Base-by-base conservation (phyloP, 2,329 filamentous ascomycete genomes). In the Sclerotinia minor region DNA sequence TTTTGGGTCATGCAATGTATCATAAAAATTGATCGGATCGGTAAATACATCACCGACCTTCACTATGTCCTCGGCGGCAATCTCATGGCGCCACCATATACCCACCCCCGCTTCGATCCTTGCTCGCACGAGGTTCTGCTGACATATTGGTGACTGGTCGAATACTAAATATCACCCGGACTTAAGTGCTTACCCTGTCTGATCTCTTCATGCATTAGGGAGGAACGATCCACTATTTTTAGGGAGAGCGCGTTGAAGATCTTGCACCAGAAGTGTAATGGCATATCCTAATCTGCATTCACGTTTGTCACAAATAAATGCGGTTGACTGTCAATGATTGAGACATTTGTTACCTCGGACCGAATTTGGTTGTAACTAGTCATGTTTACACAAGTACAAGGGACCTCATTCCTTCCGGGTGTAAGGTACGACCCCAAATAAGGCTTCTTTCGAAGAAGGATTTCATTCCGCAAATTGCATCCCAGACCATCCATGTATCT, bases 261-360 rank as follows among this genome's bases (percentile, higher is more conserved):
- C 45, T 47, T 17, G 8, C 7, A 38, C 5, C 9, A 13, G 44
- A 61, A 49, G 29, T 6, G 38, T 15, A 24, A 65, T 35, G n/a
- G 41, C 32, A 47, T 26, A 21, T 65, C 26, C 15, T 58, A 29
- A 50, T 26, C 21, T 38, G 35, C 38, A 44, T 45, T 38, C 41
- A 58, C 7, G 9, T 38, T 21, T 59, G 41, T 35, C 45, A 63
- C 45, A 50, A 63, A 47, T 15, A 50, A 32, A 15, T 50, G 32
- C 32, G 59, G 45, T 63, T 38, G 44, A 38, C 58, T 47, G 38
- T 54, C 21, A 49, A 47, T 47, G 19, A 38, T 35, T 65, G 64
- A 66, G 64, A 52, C 64, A 60, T 60, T 52, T n/a, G 32, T 24
- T 50, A 50, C 64, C 64, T 66, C 64, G 64, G 64, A 60, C 54